Conservation (phyloP, 768 basidiomycete genomes). For the Kwoniella newhampshirensis region DNA sequence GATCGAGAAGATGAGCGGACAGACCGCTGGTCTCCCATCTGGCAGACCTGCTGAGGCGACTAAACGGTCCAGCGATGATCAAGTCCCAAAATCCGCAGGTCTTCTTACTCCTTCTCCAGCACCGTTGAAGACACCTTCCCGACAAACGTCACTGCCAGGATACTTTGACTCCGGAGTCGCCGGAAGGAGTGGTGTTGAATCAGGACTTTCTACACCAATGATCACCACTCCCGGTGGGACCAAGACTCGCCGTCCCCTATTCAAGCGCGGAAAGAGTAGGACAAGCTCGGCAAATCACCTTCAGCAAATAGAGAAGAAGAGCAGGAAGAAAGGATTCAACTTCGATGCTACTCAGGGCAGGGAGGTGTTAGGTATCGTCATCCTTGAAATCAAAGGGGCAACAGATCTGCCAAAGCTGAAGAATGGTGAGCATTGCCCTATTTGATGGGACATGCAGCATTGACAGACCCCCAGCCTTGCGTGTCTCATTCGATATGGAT, state of each 20-base stretch:
- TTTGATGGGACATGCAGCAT: not conserved
- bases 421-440: slow-evolving; percentile 65
- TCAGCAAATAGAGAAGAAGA: slow-evolving; percentile 52
- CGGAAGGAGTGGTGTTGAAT: slow-evolving; percentile 4
- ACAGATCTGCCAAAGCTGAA: slow-evolving; percentile 78
- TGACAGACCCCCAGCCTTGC: slow-evolving; percentile 32
- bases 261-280: slow-evolving; percentile 27
- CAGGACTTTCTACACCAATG: slow-evolving; percentile 22
- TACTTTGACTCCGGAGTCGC: slow-evolving; percentile 36
- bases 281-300: slow-evolving; percentile 20
- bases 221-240: slow-evolving; percentile 37
- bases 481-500: slow-evolving; percentile 74
- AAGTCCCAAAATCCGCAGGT: slow-evolving; percentile 22
- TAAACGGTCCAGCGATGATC: slow-evolving; percentile 8
- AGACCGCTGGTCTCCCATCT: slow-evolving; percentile 14
- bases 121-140: slow-evolving; percentile 13
- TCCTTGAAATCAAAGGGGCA: slow-evolving; percentile 84
- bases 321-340: slow-evolving; percentile 57
- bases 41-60: slow-evolving; percentile 3
- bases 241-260: slow-evolving; percentile 20
- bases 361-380: slow-evolving; percentile 90
- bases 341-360: slow-evolving; percentile 62
- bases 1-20: slow-evolving; percentile 10
- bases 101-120: slow-evolving; percentile 15
- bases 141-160: slow-evolving; percentile 23